Conservation (phyloP, 495 filamentous ascomycete genomes). For the Annulohypoxylon moriforme region DNA sequence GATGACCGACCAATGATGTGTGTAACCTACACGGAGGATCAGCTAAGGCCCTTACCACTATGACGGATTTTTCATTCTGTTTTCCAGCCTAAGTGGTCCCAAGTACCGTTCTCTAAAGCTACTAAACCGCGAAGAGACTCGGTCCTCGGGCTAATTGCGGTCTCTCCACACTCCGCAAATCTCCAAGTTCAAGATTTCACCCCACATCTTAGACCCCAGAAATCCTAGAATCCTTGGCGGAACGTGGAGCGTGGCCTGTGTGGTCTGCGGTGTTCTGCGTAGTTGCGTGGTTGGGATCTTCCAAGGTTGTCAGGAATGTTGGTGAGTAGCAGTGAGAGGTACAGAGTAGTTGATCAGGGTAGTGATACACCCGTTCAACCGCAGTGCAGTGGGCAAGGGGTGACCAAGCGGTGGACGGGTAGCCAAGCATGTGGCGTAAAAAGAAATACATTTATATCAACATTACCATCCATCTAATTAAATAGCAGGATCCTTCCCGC, state of each 20-base stretch:
- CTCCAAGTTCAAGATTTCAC: conserved; percentile 26
- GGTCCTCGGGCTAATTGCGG: conserved; percentile 45
- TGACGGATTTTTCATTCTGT: conserved; percentile 21
- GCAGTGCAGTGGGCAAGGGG: background rate
- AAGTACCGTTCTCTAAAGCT: conserved; percentile 3
- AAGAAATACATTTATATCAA: background rate
- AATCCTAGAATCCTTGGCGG: conserved; percentile 13
- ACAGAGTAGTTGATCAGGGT: background rate
- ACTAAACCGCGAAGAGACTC: conserved; percentile 36
- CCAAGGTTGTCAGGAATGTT: conserved; percentile 9
- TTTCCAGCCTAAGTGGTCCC: conserved; percentile 1
- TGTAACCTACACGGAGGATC: conserved; percentile 16
- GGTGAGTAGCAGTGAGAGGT: background rate
- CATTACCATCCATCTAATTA: conserved; percentile 14
- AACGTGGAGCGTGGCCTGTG: background rate
- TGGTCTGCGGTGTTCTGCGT: background rate
- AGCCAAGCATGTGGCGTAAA: background rate
- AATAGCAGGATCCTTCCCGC: conserved; percentile 19
- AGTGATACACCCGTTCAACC: conserved; percentile 22
- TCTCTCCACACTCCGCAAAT: conserved; percentile 43
- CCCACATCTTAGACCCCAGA: conserved; percentile 27
- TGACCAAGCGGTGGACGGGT: background rate
- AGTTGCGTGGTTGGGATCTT: background rate
- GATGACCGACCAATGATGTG: conserved; percentile 26
- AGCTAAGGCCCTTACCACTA: conserved; percentile 3